phyloP scores from a whole-genome alignment of 768 basidiomycete species.

The Lyophyllum atratum region DNA sequence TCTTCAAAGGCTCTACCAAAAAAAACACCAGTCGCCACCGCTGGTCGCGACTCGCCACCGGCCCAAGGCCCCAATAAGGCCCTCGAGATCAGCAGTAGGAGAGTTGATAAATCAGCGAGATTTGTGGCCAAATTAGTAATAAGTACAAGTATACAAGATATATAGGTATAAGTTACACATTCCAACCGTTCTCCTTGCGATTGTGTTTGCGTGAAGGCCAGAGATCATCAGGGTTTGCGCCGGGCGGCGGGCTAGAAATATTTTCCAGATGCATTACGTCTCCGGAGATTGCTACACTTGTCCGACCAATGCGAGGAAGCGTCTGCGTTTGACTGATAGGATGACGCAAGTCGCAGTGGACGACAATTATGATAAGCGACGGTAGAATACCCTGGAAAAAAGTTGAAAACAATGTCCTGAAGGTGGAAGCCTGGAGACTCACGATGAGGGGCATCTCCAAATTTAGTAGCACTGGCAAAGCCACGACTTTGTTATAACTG shows the following conservation, averaged over 20 bases:
- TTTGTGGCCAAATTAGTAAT: no score
- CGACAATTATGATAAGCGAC: neutral
- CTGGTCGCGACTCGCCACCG: no score
- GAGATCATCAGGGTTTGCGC: neutral
- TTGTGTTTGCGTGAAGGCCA: neutral
- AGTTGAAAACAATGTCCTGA: no score
- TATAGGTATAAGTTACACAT: neutral
- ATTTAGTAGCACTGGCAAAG: neutral
- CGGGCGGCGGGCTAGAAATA: neutral
- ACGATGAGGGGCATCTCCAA: slow-evolving; percentile 3
- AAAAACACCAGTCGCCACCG: no score
- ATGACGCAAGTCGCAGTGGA: neutral
- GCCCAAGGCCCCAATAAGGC: no score
- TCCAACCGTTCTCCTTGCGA: neutral
- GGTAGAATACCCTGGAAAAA: neutral
- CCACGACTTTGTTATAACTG: neutral
- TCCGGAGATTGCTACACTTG: neutral
- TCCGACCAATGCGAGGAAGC: neutral
- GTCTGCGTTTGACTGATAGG: neutral
- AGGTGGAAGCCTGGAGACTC: neutral
- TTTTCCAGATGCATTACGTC: neutral
- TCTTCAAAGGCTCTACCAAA: no score
- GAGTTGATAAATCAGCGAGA: no score
- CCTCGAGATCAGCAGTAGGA: no score
- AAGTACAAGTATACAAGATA: no score